Evolutionary conservation across 164 flowering plant species (phyloP).

Genomic region (Cinnamomum micranthum): DNA sequence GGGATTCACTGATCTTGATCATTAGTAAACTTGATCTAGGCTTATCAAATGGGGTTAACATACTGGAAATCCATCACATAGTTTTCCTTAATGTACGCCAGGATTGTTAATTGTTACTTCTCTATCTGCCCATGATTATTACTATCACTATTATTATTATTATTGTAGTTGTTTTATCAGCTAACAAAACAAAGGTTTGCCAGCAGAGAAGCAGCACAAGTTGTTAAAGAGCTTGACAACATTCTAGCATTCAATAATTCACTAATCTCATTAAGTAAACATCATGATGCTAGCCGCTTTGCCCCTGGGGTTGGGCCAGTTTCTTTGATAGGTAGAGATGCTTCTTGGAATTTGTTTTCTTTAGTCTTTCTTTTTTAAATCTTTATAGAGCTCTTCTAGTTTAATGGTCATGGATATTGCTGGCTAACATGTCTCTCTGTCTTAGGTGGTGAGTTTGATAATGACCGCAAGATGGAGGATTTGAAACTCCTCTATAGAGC

Average conservation of each 20-base stretch:
- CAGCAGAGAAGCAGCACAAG: slow-evolving; percentile 50
- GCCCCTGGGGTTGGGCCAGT: slow-evolving; percentile 84
- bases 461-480: slow-evolving; percentile 78
- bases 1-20: no score
- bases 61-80: no score
- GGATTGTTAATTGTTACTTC: no score
- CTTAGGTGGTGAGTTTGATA: slow-evolving; percentile 90
- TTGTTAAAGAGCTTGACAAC: slow-evolving; percentile 68
- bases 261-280: slow-evolving; percentile 59
- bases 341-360: background rate
- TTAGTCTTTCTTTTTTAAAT: no score
- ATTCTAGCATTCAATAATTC: slow-evolving; percentile 58
- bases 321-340: slow-evolving; percentile 61
- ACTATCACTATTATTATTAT: no score
- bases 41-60: background rate
- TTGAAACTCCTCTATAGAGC: slow-evolving; percentile 85
- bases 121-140: no score
- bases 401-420: background rate
- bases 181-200: slow-evolving; percentile 15
- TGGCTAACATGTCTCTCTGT: slow-evolving; percentile 6
- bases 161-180: no score
- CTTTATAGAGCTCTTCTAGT: background rate
- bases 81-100: no score
- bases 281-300: slow-evolving; percentile 57
- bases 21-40: no score